Conservation (phyloP, 2,329 filamentous ascomycete genomes). For the Zymoseptoria brevis region DNA sequence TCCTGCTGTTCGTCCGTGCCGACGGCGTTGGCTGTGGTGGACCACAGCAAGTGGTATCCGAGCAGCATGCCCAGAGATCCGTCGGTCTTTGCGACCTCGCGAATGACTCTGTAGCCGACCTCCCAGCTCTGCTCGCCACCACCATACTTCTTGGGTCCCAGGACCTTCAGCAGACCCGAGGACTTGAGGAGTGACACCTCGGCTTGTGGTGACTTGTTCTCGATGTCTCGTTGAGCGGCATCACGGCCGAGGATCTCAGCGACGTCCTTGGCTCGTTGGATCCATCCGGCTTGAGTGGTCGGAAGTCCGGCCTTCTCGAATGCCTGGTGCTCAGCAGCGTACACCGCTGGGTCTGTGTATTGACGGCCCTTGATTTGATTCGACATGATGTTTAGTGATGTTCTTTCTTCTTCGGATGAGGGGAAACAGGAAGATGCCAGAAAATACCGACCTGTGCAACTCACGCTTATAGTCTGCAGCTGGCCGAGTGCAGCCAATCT, state of each 20-base stretch:
- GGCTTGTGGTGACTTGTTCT: constrained; percentile 45
- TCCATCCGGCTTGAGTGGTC: constrained; percentile 37
- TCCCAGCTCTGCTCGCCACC: constrained; percentile 48
- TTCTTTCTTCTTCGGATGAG: background rate
- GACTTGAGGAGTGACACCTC: constrained; percentile 47
- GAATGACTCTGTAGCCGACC: constrained; percentile 51
- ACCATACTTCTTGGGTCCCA: constrained; percentile 45
- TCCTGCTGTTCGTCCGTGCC: constrained; percentile 54
- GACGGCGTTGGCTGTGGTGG: constrained; percentile 52
- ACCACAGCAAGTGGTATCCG: constrained; percentile 59
- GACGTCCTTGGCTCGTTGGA: constrained; percentile 43
- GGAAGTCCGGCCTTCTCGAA: constrained; percentile 30
- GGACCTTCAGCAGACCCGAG: constrained; percentile 43
- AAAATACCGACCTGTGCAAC: background rate
- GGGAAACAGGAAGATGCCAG: background rate
- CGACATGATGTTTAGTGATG: constrained; percentile 6
- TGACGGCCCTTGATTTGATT: constrained; percentile 8
- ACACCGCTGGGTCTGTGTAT: constrained; percentile 22
- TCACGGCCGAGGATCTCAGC: constrained; percentile 44
- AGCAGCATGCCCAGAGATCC: constrained; percentile 59
- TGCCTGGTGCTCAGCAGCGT: constrained; percentile 17
- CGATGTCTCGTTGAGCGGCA: constrained; percentile 41
- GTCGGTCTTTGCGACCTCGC: constrained; percentile 57
- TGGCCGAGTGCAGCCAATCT: background rate
- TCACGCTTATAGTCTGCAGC: background rate